Base-by-base conservation (phyloP, 768 basidiomycete genomes). In the Symmetrospora coprosmae region DNA sequence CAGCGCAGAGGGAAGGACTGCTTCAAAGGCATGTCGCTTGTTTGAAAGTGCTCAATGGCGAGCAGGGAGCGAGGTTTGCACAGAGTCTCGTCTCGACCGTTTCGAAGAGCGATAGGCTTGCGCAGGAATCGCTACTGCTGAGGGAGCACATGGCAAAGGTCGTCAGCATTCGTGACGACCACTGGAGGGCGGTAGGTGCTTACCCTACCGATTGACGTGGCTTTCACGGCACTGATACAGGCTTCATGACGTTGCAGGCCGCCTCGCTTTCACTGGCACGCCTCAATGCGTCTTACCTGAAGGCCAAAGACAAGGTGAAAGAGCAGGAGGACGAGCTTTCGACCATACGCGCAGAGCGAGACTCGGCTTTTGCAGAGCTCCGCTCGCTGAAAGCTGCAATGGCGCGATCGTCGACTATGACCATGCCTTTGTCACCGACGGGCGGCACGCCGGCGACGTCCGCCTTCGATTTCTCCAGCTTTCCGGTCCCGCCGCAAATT, bases 241-340 rank as follows among this genome's bases (percentile, higher is more conserved):
- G n/a, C n/a, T n/a, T n/a, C 43, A 11, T 46, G 43, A 11, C 13
- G 8, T 25, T 23, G 25, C 43, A 46, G 43, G 21, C 49, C 11
- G 49, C 49, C 14, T 16, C 9, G 13, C 52, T 55, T 7, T 43
- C 38, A 7, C 41, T 55, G 14, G 52, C 52, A 17, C n/a, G 30
- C 6, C 52, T 55, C 52, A 55, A 55, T 27, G 8, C 52, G 11
- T 46, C 40, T 17, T 55, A 55, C 30, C 41, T 55, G 11, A 55
- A 55, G 28, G 41, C 52, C 19, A 55, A 55, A 31, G 52, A 55
- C 41, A 40, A 47, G 27, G 21, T 55, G 14, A 55, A 55, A 48
- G 52, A 50, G 31, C 21, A 34, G 17, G 49, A 35, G 25, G 49
- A 28, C 11, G 49, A 50, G 31, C 9, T 28, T 7, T 8, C 8